Percentiles rank a stretch among this genome's conserved stretches.
phyloP scores from a whole-genome alignment of 2,329 filamentous ascomycete species.

The Ophiocordyceps camponoti-rufipedis region DNA sequence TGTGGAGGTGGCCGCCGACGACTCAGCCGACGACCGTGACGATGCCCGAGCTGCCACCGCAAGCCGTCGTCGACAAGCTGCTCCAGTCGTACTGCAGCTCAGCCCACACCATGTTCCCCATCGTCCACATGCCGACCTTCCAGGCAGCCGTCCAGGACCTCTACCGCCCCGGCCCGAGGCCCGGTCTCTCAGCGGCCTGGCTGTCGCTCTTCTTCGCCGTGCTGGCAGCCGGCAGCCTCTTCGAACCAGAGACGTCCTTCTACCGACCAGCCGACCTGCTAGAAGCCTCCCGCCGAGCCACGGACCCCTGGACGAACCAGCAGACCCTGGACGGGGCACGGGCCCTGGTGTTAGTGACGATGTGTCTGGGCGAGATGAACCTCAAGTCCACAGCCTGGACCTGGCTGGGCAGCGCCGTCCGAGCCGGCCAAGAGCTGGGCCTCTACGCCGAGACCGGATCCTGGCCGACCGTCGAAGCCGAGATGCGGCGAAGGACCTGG shows the following conservation, averaged over 20 bases:
- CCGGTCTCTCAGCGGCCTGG: conserved; percentile 46
- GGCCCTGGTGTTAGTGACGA: conserved; percentile 51
- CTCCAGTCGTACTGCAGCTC: conserved; percentile 59
- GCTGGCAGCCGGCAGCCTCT: conserved; percentile 66
- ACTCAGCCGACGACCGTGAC: conserved; percentile 30
- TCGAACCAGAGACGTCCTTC: conserved; percentile 35
- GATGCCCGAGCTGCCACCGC: conserved; percentile 51
- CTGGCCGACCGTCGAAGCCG: conserved; percentile 58
- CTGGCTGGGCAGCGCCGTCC: conserved; percentile 66
- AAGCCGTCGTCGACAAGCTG: conserved; percentile 50
- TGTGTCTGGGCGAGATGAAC: conserved; percentile 76
- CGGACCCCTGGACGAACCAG: conserved; percentile 70
- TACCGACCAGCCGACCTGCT: conserved; percentile 44
- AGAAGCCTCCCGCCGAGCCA: conserved; percentile 47
- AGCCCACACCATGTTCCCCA: conserved; percentile 64
- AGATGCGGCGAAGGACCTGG: conserved; percentile 80
- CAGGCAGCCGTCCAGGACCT: conserved; percentile 56
- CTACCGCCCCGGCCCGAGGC: conserved; percentile 46
- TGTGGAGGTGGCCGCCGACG: conserved; percentile 60
- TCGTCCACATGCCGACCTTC: conserved; percentile 79
- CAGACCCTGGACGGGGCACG: conserved; percentile 60
- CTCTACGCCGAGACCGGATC: conserved; percentile 58
- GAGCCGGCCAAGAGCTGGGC: conserved; percentile 68
- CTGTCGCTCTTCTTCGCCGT: conserved; percentile 67
- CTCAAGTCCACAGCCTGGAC: conserved; percentile 70